phyloP scores from a whole-genome alignment of 2,329 filamentous ascomycete genomes.

The Setomelanomma holmii region DNA sequence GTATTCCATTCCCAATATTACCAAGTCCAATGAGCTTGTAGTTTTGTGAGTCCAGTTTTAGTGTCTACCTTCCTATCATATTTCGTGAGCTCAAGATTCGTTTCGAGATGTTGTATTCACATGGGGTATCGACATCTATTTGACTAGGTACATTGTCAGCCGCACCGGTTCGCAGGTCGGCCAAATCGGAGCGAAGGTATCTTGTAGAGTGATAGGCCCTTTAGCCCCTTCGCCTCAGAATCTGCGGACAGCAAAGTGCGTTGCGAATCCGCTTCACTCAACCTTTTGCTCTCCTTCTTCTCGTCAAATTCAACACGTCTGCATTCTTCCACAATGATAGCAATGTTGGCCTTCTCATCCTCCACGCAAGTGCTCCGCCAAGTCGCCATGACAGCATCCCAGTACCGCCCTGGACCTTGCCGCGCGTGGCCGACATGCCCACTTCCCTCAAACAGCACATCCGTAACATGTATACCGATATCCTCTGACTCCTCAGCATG shows the following conservation, averaged over 20 bases:
- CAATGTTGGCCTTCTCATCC: background rate
- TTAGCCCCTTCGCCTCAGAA: background rate
- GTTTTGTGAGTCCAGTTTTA: no score
- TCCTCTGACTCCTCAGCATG: conserved; percentile 56
- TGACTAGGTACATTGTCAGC: background rate
- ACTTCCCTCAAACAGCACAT: conserved; percentile 62
- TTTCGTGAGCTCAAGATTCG: no score
- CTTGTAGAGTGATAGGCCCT: background rate
- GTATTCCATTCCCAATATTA: no score
- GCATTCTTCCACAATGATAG: background rate
- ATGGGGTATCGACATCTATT: no score
- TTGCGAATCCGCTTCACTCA: conserved; percentile 4
- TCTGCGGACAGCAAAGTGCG: background rate
- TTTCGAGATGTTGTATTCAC: no score
- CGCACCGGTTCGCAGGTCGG: background rate
- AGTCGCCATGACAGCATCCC: conserved; percentile 47
- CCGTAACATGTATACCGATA: conserved; percentile 56
- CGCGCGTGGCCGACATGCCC: conserved; percentile 68
- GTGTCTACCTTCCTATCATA: no score
- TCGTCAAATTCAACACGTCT: background rate
- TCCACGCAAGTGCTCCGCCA: conserved; percentile 13
- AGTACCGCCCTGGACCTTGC: conserved; percentile 63
- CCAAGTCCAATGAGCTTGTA: no score
- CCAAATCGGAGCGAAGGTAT: background rate
- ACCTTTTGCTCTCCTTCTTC: background rate